Conservation (phyloP, 176 grass and related monocot species). For the Carex myosuroides region DNA sequence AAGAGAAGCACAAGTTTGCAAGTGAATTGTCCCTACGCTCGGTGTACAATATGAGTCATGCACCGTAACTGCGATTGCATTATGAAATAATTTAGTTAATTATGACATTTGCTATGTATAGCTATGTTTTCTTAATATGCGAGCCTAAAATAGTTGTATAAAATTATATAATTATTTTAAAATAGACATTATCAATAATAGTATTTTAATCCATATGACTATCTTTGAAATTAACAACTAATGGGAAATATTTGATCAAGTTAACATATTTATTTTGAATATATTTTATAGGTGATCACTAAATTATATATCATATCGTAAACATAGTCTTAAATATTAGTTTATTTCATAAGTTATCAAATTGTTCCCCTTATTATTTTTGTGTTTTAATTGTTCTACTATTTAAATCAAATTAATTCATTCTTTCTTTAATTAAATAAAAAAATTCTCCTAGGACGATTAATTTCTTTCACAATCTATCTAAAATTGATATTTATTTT, state of each 20-base stretch:
- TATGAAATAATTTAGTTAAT: neutral
- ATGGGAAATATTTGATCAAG: neutral
- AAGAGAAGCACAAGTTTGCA: slow-evolving; percentile 13
- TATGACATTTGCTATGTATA: neutral
- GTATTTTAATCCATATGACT: neutral
- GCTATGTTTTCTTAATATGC: neutral
- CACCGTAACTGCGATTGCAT: neutral
- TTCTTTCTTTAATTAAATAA: too few relatives aligned
- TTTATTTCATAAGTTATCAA: neutral
- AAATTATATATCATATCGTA: neutral
- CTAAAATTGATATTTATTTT: neutral
- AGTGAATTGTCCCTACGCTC: neutral
- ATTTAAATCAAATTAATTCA: neutral
- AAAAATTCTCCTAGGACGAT: too few relatives aligned
- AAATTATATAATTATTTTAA: neutral
- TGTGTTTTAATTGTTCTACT: neutral
- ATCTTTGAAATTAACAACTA: neutral
- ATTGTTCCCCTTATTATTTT: neutral
- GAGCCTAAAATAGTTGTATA: slow-evolving; percentile 11
- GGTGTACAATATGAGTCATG: neutral
- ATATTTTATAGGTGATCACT: neutral
- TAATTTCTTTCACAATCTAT: neutral
- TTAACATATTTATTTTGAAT: neutral
- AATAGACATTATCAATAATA: neutral
- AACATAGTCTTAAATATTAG: neutral